A percentile compares a stretch with the other conserved stretches of the same genome.
Conservation (phyloP, 2,329 filamentous ascomycete genomes). For the Mariannaea elegans region DNA sequence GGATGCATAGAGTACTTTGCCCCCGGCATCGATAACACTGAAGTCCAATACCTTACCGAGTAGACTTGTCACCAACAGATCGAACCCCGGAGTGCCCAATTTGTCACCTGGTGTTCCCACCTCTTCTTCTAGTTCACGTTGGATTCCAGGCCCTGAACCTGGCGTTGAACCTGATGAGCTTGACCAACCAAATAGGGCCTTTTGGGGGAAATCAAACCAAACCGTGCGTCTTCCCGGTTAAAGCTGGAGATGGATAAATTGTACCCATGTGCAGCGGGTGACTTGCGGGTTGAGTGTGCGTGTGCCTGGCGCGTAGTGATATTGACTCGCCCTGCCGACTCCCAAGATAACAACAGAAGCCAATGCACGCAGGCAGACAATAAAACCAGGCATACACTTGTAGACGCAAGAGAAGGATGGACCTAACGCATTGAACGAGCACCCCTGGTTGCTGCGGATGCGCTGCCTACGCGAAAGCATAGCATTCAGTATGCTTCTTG, state of each 20-base stretch:
- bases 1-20: no score
- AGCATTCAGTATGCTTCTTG: conserved; percentile 13
- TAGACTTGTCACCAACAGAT: conserved; percentile 6
- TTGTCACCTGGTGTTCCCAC: conserved; percentile 10
- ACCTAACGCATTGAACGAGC: background rate
- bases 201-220: no score
- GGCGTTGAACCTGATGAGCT: conserved; percentile 10
- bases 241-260: conserved; percentile 6
- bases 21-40: conserved; percentile 1
- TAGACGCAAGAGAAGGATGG: background rate
- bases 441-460: conserved; percentile 12
- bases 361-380: conserved; percentile 8
- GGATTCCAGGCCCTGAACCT: background rate
- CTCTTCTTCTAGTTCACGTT: conserved; percentile 1
- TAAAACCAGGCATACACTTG: conserved; percentile 1
- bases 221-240: background rate
- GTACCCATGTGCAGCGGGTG: background rate
- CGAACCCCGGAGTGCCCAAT: conserved; percentile 2
- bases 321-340: background rate
- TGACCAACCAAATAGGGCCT: no score
- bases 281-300: background rate
- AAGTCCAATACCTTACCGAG: no score
- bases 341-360: conserved; percentile 1
- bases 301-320: conserved; percentile 1
- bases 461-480: conserved; percentile 3